phyloP scores from a whole-genome alignment of 306 rosid genomes.

The Bauhinia variegata region DNA sequence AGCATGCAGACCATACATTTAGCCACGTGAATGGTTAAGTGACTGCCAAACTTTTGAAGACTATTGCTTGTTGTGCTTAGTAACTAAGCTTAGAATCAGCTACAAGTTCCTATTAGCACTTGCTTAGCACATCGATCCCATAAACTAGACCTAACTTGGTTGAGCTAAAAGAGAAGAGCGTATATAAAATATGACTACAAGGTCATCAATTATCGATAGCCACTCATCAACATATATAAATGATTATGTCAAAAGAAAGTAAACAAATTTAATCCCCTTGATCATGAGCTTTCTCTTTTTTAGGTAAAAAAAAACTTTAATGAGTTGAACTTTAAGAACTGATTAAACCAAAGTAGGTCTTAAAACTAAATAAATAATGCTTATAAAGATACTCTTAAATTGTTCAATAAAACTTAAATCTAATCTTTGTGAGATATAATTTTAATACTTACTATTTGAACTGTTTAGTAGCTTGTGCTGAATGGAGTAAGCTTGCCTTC shows the following conservation, averaged over 20 bases:
- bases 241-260: neutral
- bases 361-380: no score
- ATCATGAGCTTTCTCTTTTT: no score
- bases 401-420: no score
- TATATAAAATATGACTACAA: neutral
- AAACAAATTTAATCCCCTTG: constrained; percentile 13
- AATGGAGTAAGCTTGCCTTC: constrained; percentile 23
- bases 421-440: no score
- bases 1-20: constrained; percentile 25
- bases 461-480: neutral
- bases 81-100: constrained; percentile 24
- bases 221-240: constrained; percentile 6
- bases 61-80: neutral
- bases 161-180: constrained; percentile 12
- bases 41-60: constrained; percentile 39
- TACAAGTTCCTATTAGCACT: neutral
- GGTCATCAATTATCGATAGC: neutral
- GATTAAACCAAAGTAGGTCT: no score
- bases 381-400: no score
- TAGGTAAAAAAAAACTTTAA: no score
- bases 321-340: no score
- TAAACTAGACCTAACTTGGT: neutral
- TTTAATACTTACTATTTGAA: no score
- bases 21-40: constrained; percentile 41
- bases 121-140: constrained; percentile 7